Percentiles rank a stretch among this genome's conserved stretches.
These are phyloP conservation scores for Paramecium primaurelia DNA, from an alignment of 73 alveolate genomes.

Conservation along the genomic window DNA sequence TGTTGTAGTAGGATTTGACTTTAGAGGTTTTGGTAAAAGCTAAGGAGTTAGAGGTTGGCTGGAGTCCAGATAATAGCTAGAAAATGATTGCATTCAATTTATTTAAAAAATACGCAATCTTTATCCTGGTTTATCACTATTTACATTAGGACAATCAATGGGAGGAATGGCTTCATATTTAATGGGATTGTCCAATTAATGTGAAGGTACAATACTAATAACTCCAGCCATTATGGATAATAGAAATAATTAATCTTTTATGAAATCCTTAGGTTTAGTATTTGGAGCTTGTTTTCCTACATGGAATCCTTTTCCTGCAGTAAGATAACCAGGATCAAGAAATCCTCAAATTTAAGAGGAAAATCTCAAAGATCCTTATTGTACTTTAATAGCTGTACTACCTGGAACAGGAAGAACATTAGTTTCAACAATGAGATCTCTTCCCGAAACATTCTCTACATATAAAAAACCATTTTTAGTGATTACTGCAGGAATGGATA, in stretches of 20 bases:
- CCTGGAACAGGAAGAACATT: not conserved
- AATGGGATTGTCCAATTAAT: not conserved
- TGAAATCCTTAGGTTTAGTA: not conserved
- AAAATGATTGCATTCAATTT: not conserved
- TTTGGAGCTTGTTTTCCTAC: not conserved
- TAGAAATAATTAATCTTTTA: not conserved
- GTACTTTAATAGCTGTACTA: not conserved
- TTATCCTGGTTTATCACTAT: not conserved
- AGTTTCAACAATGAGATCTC: not conserved
- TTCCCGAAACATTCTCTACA: not conserved
- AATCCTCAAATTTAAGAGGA: slow-evolving; percentile 3
- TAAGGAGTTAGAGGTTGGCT: not conserved
- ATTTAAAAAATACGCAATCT: not conserved
- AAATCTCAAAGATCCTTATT: not conserved
- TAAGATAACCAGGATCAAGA: not conserved
- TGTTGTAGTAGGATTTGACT: not conserved
- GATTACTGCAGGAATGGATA: slow-evolving; percentile 2
- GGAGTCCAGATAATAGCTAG: not conserved
- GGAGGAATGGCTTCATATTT: not conserved
- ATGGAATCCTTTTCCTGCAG: not conserved
- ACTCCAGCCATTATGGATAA: not conserved
- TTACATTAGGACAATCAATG: not conserved
- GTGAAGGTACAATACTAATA: not conserved
- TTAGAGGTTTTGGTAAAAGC: not conserved
- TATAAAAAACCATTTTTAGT: not conserved